Conservation (phyloP, 1,139 yeast species). For the Saccharomyces hybrid region DNA sequence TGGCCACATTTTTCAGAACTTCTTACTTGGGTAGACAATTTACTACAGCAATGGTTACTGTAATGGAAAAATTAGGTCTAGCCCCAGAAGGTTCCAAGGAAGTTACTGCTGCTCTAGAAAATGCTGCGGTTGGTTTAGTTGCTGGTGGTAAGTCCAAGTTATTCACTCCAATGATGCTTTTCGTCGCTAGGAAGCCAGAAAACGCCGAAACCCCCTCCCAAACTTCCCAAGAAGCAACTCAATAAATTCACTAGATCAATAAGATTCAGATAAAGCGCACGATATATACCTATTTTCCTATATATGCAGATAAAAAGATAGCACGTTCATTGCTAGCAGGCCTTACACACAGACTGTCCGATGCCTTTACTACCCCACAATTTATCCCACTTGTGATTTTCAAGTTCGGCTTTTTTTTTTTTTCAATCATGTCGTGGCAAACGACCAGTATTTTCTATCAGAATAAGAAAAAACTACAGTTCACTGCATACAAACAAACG, state of each 20-base stretch:
- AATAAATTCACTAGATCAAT: background rate
- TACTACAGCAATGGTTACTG: conserved; percentile 73
- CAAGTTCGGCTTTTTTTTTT: background rate
- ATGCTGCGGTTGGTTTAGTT: conserved; percentile 93
- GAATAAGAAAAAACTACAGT: background rate
- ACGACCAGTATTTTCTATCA: background rate
- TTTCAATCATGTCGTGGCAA: background rate
- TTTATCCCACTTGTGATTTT: background rate
- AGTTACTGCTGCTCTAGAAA: conserved; percentile 89
- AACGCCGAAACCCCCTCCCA: conserved; percentile 1
- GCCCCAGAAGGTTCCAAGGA: conserved; percentile 93
- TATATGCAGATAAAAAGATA: background rate
- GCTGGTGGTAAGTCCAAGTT: conserved; percentile 84
- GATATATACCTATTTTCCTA: background rate
- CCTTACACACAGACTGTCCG: background rate
- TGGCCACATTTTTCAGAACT: conserved; percentile 83
- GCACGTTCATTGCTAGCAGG: background rate
- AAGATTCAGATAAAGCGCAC: background rate
- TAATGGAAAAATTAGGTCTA: conserved; percentile 73
- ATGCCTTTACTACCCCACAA: background rate
- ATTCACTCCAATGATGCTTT: conserved; percentile 96
- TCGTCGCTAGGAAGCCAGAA: conserved; percentile 71
- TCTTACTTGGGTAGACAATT: conserved; percentile 76
- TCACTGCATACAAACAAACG: background rate
- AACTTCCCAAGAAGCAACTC: background rate